Evolutionary conservation across 306 rosid species (phyloP).

Genomic region (Fagus crenata): DNA sequence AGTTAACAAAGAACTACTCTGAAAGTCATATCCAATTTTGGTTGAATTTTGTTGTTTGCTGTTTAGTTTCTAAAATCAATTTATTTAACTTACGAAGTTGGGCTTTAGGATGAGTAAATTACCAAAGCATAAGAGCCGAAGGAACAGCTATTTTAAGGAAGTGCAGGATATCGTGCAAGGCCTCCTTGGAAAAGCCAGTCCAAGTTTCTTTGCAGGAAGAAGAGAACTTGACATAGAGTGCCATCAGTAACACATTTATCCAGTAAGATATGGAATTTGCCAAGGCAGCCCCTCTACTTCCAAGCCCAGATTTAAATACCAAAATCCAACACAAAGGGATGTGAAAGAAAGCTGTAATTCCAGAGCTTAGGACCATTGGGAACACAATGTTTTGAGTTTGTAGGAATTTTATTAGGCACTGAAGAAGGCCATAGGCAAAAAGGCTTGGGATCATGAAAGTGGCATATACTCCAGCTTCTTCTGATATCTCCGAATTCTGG

Average conservation of each 20-base stretch:
- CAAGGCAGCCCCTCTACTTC: slow-evolving; percentile 61
- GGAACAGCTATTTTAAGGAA: slow-evolving; percentile 68
- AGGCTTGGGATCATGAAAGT: slow-evolving; percentile 61
- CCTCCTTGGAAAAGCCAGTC: slow-evolving; percentile 62
- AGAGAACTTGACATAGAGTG: slow-evolving; percentile 50
- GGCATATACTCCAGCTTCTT: slow-evolving; percentile 56
- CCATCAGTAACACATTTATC: slow-evolving; percentile 47
- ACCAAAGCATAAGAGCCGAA: slow-evolving; percentile 87
- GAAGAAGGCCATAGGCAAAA: slow-evolving; percentile 52
- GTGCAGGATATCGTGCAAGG: slow-evolving; percentile 40
- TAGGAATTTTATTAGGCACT: slow-evolving; percentile 58
- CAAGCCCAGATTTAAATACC: slow-evolving; percentile 55
- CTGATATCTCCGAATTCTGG: slow-evolving; percentile 54
- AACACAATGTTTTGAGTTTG: slow-evolving; percentile 68
- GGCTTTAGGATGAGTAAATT: slow-evolving; percentile 21
- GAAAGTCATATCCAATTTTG: too few species aligned
- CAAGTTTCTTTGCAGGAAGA: slow-evolving; percentile 57
- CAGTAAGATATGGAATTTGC: slow-evolving; percentile 61
- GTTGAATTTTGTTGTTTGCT: too few species aligned
- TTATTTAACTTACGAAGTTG: background rate
- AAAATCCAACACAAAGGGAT: slow-evolving; percentile 53
- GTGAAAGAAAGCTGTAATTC: slow-evolving; percentile 44
- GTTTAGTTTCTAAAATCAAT: too few species aligned
- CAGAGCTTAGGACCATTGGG: slow-evolving; percentile 63
- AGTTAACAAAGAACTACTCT: background rate